phyloP scores from a whole-genome alignment of 805 yeast species.

The Candida sonorensis region DNA sequence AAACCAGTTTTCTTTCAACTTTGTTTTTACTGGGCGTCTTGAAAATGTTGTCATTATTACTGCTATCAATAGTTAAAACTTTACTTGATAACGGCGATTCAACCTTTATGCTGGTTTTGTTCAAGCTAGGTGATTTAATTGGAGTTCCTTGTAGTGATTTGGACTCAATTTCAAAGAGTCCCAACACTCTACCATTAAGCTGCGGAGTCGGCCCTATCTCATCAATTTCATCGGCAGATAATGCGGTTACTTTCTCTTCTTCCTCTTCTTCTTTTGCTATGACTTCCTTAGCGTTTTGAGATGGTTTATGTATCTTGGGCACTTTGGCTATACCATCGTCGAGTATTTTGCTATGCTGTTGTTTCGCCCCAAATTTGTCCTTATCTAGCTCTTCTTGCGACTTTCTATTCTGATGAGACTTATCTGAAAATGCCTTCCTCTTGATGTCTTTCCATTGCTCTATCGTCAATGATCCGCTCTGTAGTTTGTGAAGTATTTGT shows the following conservation, averaged over 20 bases:
- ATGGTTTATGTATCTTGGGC: too few relatives aligned
- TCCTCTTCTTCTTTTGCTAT: constrained; percentile 3
- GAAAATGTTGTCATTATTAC: constrained; percentile 14
- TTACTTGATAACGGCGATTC: constrained; percentile 2
- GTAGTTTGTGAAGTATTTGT: constrained; percentile 9
- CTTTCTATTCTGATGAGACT: not conserved
- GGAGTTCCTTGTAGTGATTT: constrained; percentile 12
- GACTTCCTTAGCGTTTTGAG: not conserved
- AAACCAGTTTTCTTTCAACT: constrained; percentile 17
- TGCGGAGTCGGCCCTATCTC: constrained; percentile 88
- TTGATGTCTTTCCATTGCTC: constrained; percentile 6
- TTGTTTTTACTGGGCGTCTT: constrained; percentile 23
- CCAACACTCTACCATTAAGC: constrained; percentile 65
- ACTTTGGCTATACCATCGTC: too few relatives aligned
- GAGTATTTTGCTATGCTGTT: too few relatives aligned
- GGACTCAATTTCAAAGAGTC: constrained; percentile 54
- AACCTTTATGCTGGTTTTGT: not conserved
- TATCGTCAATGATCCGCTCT: constrained; percentile 9
- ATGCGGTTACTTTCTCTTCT: constrained; percentile 9
- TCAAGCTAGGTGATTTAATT: constrained; percentile 4
- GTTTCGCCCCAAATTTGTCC: not conserved
- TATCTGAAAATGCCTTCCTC: constrained; percentile 4
- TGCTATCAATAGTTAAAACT: not conserved
- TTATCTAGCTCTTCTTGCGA: not conserved
- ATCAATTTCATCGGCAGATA: constrained; percentile 2